A percentile compares a stretch with the other conserved stretches of the same genome.
These are phyloP conservation scores for Suillus subaureus DNA, from an alignment of 768 basidiomycete species.

Conservation along the genomic window DNA sequence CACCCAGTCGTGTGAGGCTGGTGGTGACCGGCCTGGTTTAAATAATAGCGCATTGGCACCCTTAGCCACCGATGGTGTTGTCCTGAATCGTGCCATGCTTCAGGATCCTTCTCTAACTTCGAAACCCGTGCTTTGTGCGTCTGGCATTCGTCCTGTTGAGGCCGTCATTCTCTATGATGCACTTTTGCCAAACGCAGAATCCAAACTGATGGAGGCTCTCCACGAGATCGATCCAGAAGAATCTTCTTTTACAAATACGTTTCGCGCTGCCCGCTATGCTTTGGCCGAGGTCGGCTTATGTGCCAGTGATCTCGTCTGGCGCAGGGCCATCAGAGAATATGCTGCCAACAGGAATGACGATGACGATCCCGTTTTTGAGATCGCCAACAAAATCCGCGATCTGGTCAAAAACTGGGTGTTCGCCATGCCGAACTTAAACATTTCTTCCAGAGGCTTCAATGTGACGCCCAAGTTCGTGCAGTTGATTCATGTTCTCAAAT, in stretches of 20 bases:
- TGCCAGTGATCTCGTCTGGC: constrained; percentile 73
- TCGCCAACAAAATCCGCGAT: constrained; percentile 32
- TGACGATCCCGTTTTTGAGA: constrained; percentile 31
- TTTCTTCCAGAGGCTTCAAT: constrained; percentile 61
- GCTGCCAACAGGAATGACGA: constrained; percentile 37
- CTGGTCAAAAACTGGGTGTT: constrained; percentile 64
- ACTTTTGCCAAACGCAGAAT: constrained; percentile 35
- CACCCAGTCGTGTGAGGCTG: constrained; percentile 30
- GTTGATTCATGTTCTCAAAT: constrained; percentile 59
- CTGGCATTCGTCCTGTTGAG: constrained; percentile 49
- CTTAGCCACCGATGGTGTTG: constrained; percentile 15
- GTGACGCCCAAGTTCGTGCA: constrained; percentile 68
- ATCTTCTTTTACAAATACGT: constrained; percentile 41
- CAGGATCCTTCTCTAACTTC: constrained; percentile 14
- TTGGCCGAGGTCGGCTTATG: constrained; percentile 63
- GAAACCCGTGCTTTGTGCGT: constrained; percentile 34
- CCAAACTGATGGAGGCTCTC: constrained; percentile 49
- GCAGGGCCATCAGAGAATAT: constrained; percentile 47
- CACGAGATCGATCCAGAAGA: constrained; percentile 46
- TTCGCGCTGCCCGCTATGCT: constrained; percentile 48
- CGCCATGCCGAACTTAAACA: constrained; percentile 62
- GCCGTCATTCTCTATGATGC: constrained; percentile 57
- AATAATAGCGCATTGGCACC: constrained; percentile 21
- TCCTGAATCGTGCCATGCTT: constrained; percentile 10
- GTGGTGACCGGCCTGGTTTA: constrained; percentile 27